A percentile compares a stretch with the other conserved stretches of the same genome.
These are phyloP conservation scores for Cyberlindnera maritima DNA, from an alignment of 805 yeast species.

Conservation along the genomic window DNA sequence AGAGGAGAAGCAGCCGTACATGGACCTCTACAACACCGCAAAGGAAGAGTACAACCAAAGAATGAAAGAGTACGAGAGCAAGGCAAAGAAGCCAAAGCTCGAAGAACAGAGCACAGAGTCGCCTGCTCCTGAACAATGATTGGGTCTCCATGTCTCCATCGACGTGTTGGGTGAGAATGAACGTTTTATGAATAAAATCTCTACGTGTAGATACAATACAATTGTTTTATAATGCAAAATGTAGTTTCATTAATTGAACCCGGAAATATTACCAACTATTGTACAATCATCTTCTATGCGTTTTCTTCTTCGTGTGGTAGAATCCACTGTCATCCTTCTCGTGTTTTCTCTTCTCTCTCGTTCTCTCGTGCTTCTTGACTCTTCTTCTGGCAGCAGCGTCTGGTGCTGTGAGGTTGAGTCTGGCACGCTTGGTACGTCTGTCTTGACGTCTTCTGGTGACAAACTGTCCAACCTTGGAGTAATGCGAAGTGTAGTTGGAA, in stretches of 20 bases:
- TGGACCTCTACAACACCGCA: constrained; percentile 74
- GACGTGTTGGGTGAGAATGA: neutral
- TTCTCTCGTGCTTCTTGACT: constrained; percentile 69
- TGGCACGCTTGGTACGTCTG: constrained; percentile 72
- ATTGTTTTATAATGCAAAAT: neutral
- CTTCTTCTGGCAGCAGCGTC: constrained; percentile 78
- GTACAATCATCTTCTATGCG: constrained; percentile 10
- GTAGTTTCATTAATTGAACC: too few relatives aligned
- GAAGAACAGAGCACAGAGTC: constrained; percentile 10
- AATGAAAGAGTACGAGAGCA: constrained; percentile 50
- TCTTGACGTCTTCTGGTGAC: constrained; percentile 68
- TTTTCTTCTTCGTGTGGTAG: constrained; percentile 57
- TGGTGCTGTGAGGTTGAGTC: constrained; percentile 74
- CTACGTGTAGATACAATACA: too few relatives aligned
- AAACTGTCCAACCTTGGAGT: constrained; percentile 58
- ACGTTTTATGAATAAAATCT: neutral
- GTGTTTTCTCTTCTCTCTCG: constrained; percentile 73
- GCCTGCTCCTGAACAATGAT: constrained; percentile 5
- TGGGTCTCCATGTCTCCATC: too few relatives aligned
- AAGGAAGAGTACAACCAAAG: constrained; percentile 71
- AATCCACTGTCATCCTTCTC: constrained; percentile 75
- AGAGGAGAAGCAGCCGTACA: constrained; percentile 69
- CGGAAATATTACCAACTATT: too few relatives aligned
- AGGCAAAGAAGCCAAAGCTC: constrained; percentile 14
- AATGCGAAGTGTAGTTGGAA: constrained; percentile 59